Conservation (phyloP, 2,329 filamentous ascomycete genomes). For the Cladosporium halotolerans region DNA sequence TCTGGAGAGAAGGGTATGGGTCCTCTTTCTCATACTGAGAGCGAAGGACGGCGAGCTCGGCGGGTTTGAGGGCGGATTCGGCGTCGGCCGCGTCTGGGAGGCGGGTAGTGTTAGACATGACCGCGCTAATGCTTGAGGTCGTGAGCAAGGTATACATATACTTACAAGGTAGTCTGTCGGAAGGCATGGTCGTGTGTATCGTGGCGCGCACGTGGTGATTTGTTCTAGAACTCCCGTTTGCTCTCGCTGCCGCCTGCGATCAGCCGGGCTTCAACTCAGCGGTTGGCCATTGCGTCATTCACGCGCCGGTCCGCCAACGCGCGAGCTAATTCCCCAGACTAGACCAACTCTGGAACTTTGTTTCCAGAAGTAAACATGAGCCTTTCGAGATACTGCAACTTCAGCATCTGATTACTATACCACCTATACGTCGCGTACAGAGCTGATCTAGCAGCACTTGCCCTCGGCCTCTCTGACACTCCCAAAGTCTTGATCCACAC, state of each 20-base stretch:
- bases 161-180: slow-evolving; percentile 12
- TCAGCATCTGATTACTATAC: no score
- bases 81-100: slow-evolving; percentile 87
- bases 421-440: no score
- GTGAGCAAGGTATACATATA: not conserved
- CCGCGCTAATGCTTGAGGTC: not conserved
- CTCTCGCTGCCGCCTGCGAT: slow-evolving; percentile 7
- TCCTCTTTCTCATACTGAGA: slow-evolving; percentile 96
- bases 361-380: no score
- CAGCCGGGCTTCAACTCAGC: not conserved
- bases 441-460: no score
- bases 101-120: slow-evolving; percentile 22
- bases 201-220: not conserved
- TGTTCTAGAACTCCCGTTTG: not conserved
- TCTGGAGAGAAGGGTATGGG: slow-evolving; percentile 92
- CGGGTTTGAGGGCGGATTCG: slow-evolving; percentile 86
- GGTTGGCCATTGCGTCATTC: no score
- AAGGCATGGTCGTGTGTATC: slow-evolving; percentile 13
- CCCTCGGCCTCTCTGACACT: no score
- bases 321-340: no score
- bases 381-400: no score
- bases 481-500: no score
- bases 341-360: no score
- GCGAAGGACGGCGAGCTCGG: slow-evolving; percentile 86
- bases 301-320: no score